phyloP scores from a whole-genome alignment of 73 alveolate genomes.

The Paraurostyla sp. region DNA sequence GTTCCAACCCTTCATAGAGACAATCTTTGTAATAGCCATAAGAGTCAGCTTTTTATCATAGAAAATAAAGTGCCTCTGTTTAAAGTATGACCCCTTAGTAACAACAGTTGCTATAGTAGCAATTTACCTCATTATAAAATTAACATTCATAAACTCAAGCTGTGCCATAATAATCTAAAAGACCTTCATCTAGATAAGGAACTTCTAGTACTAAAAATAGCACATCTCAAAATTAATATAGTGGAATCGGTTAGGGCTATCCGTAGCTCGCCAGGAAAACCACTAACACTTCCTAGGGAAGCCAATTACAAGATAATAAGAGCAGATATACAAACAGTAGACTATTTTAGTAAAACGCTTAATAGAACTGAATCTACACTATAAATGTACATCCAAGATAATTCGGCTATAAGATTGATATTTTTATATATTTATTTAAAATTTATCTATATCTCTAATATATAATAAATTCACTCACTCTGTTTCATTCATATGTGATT shows the following conservation, averaged over 20 bases:
- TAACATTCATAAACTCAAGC: background rate
- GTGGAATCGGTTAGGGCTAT: no score
- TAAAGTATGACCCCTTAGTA: background rate
- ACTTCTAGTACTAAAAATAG: conserved; percentile 13
- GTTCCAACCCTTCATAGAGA: no score
- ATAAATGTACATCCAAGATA: no score
- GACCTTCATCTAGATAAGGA: conserved; percentile 40
- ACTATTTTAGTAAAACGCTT: background rate
- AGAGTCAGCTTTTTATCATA: background rate
- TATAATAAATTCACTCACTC: no score
- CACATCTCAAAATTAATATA: background rate
- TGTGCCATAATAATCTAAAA: background rate
- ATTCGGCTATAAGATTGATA: no score
- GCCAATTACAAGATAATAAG: background rate
- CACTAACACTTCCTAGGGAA: background rate
- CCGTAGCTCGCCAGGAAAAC: background rate
- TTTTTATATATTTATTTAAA: no score
- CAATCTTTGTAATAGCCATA: background rate
- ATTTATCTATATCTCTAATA: no score
- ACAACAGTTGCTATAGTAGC: background rate
- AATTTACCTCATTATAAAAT: background rate
- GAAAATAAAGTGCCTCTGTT: background rate
- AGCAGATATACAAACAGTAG: background rate
- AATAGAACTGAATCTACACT: no score
- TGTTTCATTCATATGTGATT: conserved; percentile 4